Conservation (phyloP, 176 grass and related monocot species). For the Ananas comosus region DNA sequence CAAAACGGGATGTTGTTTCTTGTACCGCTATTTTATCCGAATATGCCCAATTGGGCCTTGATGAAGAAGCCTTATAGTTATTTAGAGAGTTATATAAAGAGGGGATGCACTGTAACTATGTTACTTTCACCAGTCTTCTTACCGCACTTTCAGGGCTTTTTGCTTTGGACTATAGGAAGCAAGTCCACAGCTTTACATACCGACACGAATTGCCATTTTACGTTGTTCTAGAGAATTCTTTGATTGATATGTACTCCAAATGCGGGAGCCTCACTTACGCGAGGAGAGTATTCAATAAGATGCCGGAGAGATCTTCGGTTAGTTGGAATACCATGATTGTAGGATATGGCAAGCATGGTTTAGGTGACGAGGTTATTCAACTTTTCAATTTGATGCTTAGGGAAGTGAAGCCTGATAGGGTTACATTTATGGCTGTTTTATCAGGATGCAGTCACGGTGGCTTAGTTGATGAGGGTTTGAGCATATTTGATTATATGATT, state of each 20-base stretch:
- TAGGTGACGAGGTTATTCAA: constrained; percentile 38
- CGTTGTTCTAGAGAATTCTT: constrained; percentile 56
- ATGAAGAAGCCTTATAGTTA: constrained; percentile 56
- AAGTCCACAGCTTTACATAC: constrained; percentile 52
- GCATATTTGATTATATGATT: constrained; percentile 43
- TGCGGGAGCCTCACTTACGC: constrained; percentile 55
- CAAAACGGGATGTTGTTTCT: constrained; percentile 57
- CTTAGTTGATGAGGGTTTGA: constrained; percentile 51
- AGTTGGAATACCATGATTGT: constrained; percentile 69
- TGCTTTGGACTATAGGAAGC: constrained; percentile 60
- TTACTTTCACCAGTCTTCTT: constrained; percentile 52
- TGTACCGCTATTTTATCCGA: constrained; percentile 60
- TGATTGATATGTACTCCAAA: constrained; percentile 80
- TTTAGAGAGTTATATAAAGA: constrained; percentile 46
- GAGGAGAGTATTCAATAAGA: constrained; percentile 49
- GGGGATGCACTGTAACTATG: constrained; percentile 68
- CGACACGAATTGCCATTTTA: constrained; percentile 48
- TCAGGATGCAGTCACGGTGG: constrained; percentile 63
- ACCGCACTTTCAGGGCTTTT: constrained; percentile 55
- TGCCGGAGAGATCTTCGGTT: constrained; percentile 52
- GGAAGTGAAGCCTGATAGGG: constrained; percentile 46
- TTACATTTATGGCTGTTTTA: constrained; percentile 53
- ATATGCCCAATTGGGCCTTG: constrained; percentile 53
- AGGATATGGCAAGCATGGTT: constrained; percentile 65
- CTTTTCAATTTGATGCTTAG: constrained; percentile 48